phyloP scores from a whole-genome alignment of 352 stramenopile genomes.

The Halophytophthora polymorphica region DNA sequence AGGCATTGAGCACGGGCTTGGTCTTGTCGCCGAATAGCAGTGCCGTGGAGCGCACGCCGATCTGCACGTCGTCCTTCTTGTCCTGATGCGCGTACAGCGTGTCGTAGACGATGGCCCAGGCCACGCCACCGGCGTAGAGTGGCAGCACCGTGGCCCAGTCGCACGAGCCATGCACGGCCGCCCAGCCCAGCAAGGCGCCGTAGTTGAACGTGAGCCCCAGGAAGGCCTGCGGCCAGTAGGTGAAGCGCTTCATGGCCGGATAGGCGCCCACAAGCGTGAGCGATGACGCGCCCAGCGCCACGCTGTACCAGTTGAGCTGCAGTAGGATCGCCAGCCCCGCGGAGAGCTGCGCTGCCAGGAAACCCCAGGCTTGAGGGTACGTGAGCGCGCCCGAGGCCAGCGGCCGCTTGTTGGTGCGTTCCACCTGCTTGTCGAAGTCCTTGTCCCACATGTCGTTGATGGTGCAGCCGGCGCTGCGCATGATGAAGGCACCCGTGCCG shows the following conservation, averaged over 20 bases:
- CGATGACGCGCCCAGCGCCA: conserved; percentile 90
- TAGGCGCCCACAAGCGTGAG: conserved; percentile 95
- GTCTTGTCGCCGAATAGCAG: conserved; percentile 94
- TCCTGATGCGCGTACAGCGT: conserved; percentile 99
- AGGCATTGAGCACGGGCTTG: conserved; percentile 91
- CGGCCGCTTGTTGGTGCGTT: conserved; percentile 93
- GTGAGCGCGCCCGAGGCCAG: conserved; percentile 91
- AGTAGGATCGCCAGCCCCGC: conserved; percentile 92
- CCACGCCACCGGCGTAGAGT: conserved; percentile 92
- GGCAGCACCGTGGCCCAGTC: conserved; percentile 89
- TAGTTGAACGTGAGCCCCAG: conserved; percentile 99
- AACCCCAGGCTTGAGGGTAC: conserved; percentile 88
- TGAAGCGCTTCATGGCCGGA: conserved; percentile 98
- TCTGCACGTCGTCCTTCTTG: conserved; percentile 95
- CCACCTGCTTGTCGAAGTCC: conserved; percentile 95
- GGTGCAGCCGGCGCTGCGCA: conserved; percentile 97
- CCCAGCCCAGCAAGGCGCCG: conserved; percentile 94
- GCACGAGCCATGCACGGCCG: conserved; percentile 81
- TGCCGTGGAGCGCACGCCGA: conserved; percentile 95
- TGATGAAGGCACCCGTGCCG: conserved; percentile 92
- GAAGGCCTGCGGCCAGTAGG: conserved; percentile 96
- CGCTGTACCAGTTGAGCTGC: conserved; percentile 94
- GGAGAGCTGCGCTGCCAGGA: conserved; percentile 93
- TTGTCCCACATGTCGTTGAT: conserved; percentile 99
- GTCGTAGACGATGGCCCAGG: conserved; percentile 99